Evolutionary conservation across 2,329 filamentous ascomycete species (phyloP), one percentile per base, ranked within the genome.

Genomic region (Trichophyton verrucosum): DNA sequence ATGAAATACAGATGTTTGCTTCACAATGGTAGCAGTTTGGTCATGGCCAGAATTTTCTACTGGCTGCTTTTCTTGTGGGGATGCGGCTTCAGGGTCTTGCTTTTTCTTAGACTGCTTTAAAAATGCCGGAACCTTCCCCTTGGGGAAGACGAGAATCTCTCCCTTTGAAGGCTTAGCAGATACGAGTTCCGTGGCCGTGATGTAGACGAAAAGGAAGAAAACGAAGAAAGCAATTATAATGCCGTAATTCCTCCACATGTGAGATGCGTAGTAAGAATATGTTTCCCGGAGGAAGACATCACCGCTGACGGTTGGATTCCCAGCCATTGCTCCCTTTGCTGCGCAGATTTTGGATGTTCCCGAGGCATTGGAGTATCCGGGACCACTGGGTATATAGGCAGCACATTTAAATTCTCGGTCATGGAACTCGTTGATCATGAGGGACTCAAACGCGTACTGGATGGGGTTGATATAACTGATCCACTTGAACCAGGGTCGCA

Each of bases 351-450:
- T 77, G 67, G 58, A 63, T 27, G 61, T 55, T 2, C 59, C 60
- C 7, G 55, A 27, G 1, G 73, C 61, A 55, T 67, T 65, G 0
- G 69, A 65, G 63, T 81, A 82, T 1, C 65, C 65, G 1, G 66
- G 62, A 15, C 75, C 74, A 3, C 44, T 49, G 0, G 81, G 80
- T 13, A 83, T 70, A 46, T 74, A 78, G 1, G 63, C 61, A 46
- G 72, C 74, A 64, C 81, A 84, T 1, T 59, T 47, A 70, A 86
- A 94, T 0, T 82, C 63, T n/a, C 86, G 82, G 62, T 77, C 75
- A 66, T 84, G 72, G 67, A 95, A 95, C 72, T 96, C 91, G 73
- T 95, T 95, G 64, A 89, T 81, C 81, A 92, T 86, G 27, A 95
- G 79, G 0, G 84, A 78, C 72, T 95, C 90, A 68, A 95, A 95